phyloP scores from a whole-genome alignment of 2,329 filamentous ascomycete species.

The Trematosphaeria pertusa region DNA sequence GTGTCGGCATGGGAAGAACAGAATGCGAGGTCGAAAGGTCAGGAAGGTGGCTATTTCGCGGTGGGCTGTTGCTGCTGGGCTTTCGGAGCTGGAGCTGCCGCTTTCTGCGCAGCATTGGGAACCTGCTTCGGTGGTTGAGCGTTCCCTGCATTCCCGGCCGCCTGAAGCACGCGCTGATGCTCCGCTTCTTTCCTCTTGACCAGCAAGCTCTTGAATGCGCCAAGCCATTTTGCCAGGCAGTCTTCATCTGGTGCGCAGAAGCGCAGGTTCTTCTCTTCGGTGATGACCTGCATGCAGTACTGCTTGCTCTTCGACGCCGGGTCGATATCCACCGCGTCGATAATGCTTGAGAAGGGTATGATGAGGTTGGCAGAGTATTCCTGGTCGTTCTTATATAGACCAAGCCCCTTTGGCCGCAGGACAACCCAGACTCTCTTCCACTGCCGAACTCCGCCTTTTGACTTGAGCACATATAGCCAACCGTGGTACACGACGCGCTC shows the following conservation, averaged over 20 bases:
- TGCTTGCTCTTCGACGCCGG: constrained; percentile 83
- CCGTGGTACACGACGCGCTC: constrained; percentile 95
- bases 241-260: constrained; percentile 77
- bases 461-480: constrained; percentile 83
- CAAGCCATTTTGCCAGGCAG: constrained; percentile 80
- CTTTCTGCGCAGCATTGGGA: constrained; percentile 3
- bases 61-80: not conserved
- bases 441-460: constrained; percentile 81
- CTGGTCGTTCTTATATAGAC: constrained; percentile 89
- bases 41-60: not conserved
- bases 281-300: constrained; percentile 90
- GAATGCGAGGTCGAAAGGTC: not conserved
- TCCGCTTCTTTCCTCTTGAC: constrained; percentile 68
- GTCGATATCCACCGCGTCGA: constrained; percentile 93
- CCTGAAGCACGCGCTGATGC: constrained; percentile 28
- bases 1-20: not conserved
- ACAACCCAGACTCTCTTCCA: constrained; percentile 98
- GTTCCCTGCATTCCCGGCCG: constrained; percentile 17
- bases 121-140: constrained; percentile 16
- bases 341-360: constrained; percentile 76
- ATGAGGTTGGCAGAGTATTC: constrained; percentile 90
- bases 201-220: constrained; percentile 86
- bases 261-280: constrained; percentile 74
- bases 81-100: not conserved
- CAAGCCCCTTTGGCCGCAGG: constrained; percentile 81